Conservation (phyloP, 164 flowering plant species). For the Kingdonia uniflora region DNA sequence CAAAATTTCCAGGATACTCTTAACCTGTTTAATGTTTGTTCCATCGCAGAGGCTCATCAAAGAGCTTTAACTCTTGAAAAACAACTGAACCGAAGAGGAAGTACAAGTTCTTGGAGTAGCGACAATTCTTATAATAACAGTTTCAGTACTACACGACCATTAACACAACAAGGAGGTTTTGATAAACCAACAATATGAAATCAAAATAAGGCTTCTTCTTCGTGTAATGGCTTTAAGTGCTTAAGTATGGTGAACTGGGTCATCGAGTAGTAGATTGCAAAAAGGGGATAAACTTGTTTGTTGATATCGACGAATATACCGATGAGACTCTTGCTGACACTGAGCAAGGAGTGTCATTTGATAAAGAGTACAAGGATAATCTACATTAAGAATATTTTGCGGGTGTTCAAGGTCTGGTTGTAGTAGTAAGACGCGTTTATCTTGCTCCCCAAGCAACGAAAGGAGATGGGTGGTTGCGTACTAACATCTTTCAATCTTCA, state of each 20-base stretch:
- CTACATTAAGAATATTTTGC: not conserved
- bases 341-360: too few species aligned
- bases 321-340: not conserved
- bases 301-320: not conserved
- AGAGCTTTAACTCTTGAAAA: not conserved
- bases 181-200: not conserved
- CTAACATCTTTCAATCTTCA: not conserved
- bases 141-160: too few species aligned
- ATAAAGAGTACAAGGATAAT: too few species aligned
- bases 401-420: not conserved
- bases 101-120: too few species aligned
- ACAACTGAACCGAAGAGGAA: not conserved
- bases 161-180: too few species aligned
- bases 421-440: not conserved
- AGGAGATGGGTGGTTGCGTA: not conserved
- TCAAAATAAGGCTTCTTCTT: not conserved
- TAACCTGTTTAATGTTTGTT: not conserved
- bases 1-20: not conserved
- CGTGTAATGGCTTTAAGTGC: not conserved
- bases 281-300: not conserved
- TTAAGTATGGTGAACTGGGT: not conserved
- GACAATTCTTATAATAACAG: too few species aligned
- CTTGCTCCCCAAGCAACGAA: not conserved
- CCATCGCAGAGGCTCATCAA: not conserved
- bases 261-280: not conserved